Base-by-base conservation (phyloP, 345 rosid genomes). In the Gossypium stocksii region DNA sequence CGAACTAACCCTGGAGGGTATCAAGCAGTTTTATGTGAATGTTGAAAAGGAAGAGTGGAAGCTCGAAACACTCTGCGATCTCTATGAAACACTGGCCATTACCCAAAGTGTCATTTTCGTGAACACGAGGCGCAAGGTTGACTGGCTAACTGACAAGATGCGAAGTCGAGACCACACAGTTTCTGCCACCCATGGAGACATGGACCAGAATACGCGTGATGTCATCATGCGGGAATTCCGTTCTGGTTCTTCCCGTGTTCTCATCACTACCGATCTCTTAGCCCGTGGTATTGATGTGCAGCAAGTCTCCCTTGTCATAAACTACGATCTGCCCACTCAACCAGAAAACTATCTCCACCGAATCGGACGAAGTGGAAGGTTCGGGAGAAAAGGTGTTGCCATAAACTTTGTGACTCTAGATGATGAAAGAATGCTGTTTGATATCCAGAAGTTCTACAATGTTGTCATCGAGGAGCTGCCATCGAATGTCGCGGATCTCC, bases 231-330 rank as follows among this genome's bases (percentile, higher is more conserved):
- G 91, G 0, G 93, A 89, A 66, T 91, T 93, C 80, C 84, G 98
- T 7, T 93, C 94, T 25, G 95, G 95, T 0, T 93, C 98, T 2
- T 93, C 94, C 16, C 91, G 98, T 15, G 94, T 93, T 6, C 94
- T 91, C 45, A 91, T 91, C 43, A 93, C 94, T 20, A 93, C 93
- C 0, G 97, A 93, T 69, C 89, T 93, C 19, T 76, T 93, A 68
- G 98, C 98, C 0, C 91, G 97, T 78, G 97, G 94, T 75, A 93
- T 91, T 15, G 98, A 93, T 78, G 98, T 88, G 77, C 97, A 93
- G 79, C 97, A 91, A 77, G 98, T 93, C 49, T 93, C 98, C 7
- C 90, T 91, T 52, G 97, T 89, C 27, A 93, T 91, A 19, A 91
- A 93, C 82, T 93, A 82, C 71, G 97, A 93, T 66, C 81, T 93